phyloP scores from a whole-genome alignment of 2,329 filamentous ascomycete genomes.

The Xylariaceae sp. region DNA sequence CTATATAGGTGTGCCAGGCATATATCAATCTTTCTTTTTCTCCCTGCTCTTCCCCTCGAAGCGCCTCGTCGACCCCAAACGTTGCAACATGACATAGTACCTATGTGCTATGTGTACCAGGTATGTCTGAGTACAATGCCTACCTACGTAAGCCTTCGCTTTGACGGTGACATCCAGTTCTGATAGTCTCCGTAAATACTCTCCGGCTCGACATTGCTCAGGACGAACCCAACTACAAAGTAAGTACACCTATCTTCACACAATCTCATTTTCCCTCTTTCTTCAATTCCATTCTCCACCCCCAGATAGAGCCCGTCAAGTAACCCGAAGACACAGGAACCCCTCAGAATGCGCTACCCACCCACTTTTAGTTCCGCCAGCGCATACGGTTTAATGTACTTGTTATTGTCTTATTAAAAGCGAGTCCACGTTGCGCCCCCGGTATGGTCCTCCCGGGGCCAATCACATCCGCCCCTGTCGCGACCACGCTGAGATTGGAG shows the following conservation, averaged over 20 bases:
- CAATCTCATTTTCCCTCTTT: not conserved
- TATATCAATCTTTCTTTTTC: not conserved
- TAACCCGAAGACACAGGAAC: not conserved
- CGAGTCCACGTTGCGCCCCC: conserved; percentile 29
- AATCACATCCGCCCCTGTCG: conserved; percentile 31
- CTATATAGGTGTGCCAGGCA: not conserved
- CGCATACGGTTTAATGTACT: conserved; percentile 7
- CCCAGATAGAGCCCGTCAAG: not conserved
- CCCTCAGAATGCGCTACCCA: conserved; percentile 21
- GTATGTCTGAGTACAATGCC: no score
- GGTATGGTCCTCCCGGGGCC: conserved; percentile 25
- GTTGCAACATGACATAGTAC: not conserved
- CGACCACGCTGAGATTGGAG: conserved; percentile 28
- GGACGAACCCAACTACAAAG: no score
- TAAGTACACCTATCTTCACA: no score
- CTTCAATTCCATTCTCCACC: not conserved
- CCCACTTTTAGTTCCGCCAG: conserved; percentile 19
- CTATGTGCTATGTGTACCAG: no score
- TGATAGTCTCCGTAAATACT: not conserved
- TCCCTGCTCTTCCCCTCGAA: not conserved
- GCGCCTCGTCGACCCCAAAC: no score
- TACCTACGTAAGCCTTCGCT: not conserved
- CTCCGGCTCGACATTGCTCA: no score
- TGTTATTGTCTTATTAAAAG: conserved; percentile 13
- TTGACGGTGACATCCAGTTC: not conserved